Evolutionary conservation across 768 basidiomycete species (phyloP).

Genomic region (Leccinum aurantiacum): DNA sequence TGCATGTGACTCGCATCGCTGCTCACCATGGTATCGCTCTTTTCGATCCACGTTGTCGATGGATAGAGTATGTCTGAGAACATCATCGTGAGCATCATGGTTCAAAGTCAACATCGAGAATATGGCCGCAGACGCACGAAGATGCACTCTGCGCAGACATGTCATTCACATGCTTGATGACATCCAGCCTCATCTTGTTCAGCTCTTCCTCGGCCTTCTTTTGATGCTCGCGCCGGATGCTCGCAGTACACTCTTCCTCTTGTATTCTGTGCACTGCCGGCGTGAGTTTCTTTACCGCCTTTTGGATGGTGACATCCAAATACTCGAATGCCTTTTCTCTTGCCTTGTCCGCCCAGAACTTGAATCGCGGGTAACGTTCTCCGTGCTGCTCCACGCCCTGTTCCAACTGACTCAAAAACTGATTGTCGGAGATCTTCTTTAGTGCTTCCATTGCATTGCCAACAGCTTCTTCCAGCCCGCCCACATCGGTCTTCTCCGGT

Average conservation of each 20-base stretch:
- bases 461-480: constrained; percentile 6
- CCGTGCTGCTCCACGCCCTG: constrained; percentile 1
- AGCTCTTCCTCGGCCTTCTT: constrained; percentile 12
- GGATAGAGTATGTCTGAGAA: constrained; percentile 13
- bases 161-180: constrained; percentile 23
- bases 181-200: constrained; percentile 7
- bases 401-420: constrained; percentile 14
- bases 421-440: constrained; percentile 9
- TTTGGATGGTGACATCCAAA: constrained; percentile 5
- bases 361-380: background rate
- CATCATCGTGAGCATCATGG: background rate
- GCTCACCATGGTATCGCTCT: background rate
- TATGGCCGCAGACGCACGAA: constrained; percentile 8
- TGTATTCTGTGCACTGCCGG: constrained; percentile 12
- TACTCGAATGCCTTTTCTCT: background rate
- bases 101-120: background rate
- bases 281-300: constrained; percentile 12
- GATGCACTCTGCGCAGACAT: constrained; percentile 4
- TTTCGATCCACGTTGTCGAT: constrained; percentile 4
- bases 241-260: background rate
- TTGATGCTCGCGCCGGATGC: constrained; percentile 1
- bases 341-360: background rate
- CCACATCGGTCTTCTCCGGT: too few relatives aligned
- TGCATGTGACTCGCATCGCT: background rate
- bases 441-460: background rate